Conservation (phyloP, 495 filamentous ascomycete species). For the Xylaria palmicola region DNA sequence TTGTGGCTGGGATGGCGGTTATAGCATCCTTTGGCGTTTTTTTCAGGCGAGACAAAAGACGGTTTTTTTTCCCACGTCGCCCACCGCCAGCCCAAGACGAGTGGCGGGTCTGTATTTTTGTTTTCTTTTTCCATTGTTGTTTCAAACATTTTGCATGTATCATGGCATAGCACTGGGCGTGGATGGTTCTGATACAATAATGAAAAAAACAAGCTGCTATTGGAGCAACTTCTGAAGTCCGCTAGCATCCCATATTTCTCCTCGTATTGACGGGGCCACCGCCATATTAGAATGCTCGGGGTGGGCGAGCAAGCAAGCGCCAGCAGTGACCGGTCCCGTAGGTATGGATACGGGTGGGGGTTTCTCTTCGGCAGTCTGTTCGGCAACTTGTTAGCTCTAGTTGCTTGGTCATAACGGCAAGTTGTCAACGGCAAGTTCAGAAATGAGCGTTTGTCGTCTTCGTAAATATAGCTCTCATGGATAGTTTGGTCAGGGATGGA, state of each 20-base stretch:
- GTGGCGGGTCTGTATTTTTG: conserved; percentile 4
- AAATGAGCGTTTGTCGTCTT: neutral
- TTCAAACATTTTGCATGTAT: conserved; percentile 12
- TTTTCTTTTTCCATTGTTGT: neutral
- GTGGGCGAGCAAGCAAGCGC: neutral
- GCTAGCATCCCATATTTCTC: too few species aligned
- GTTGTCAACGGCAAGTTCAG: neutral
- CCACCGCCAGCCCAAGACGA: neutral
- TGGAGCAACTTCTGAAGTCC: neutral
- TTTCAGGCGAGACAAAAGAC: conserved; percentile 6
- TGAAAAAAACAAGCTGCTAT: neutral
- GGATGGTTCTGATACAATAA: conserved; percentile 4
- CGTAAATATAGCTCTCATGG: conserved; percentile 2
- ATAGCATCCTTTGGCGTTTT: conserved; percentile 17
- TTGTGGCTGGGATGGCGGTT: conserved; percentile 5
- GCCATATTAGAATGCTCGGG: neutral
- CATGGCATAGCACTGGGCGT: conserved; percentile 11
- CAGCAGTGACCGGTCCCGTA: neutral
- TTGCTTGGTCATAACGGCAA: neutral
- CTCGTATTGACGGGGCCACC: neutral
- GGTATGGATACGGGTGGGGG: neutral
- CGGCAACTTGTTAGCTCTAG: neutral
- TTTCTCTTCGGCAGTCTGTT: neutral
- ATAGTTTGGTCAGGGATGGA: too few species aligned
- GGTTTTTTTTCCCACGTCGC: neutral